These are phyloP conservation scores for Aspergillus japonicus DNA, from an alignment of 2,329 filamentous ascomycete genomes.

Conservation along the genomic window DNA sequence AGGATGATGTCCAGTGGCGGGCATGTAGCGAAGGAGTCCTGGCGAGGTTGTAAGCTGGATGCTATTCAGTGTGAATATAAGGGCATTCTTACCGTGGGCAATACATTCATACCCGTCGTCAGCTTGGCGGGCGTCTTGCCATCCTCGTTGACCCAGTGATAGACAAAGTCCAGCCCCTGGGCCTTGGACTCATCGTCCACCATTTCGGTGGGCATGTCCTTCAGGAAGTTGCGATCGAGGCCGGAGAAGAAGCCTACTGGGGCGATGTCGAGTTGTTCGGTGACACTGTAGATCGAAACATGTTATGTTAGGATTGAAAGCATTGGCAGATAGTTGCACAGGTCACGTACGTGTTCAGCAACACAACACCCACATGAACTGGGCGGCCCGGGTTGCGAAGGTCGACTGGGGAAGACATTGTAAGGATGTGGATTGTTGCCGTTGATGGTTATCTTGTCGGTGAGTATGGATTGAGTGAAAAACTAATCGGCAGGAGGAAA, in stretches of 20 bases:
- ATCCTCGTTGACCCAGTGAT: constrained; percentile 4
- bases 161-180: neutral
- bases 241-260: constrained; percentile 1
- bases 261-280: constrained; percentile 4
- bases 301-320: neutral
- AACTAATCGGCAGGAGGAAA: too few species aligned
- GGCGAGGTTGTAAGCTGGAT: neutral
- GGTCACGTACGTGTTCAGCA: neutral
- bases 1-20: neutral
- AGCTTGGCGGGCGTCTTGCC: neutral
- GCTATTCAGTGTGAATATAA: neutral
- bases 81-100: neutral
- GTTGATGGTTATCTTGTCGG: neutral
- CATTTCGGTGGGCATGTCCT: neutral
- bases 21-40: constrained; percentile 4
- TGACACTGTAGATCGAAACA: neutral
- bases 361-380: neutral
- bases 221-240: neutral
- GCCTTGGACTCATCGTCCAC: neutral
- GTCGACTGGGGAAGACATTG: neutral
- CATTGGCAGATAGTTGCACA: neutral
- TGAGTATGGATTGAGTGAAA: neutral
- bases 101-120: neutral
- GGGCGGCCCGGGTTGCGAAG: constrained; percentile 5
- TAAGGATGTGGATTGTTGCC: neutral